Evolutionary conservation across 1,284 basidiomycete genomes (phyloP), one percentile per base, ranked within the genome.

Genomic region (Ustilago cynodontis): DNA sequence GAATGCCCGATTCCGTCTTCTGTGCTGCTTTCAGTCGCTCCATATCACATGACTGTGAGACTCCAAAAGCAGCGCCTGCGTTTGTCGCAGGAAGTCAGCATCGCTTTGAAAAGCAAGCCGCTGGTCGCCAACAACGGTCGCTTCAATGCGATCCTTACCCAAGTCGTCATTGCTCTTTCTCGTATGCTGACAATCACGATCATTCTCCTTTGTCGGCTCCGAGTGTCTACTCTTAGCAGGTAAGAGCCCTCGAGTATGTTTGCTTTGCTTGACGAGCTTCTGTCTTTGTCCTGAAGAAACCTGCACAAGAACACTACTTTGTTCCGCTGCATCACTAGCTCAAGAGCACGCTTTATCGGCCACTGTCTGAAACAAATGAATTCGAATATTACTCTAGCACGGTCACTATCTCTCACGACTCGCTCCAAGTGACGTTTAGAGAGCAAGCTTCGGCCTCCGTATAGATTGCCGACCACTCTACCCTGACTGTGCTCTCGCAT

Each of bases 341-440:
- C 14, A 9, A 5, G n/a, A 6, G 26, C 24, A 28, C 20, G 24
- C 47, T 26, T 13, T n/a, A 22, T 49, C 26, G 47, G 26, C 3
- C 47, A 49, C 47, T 20, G 47, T 14, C 47, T 28, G 47, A 28
- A 49, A 49, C 47, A 49, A 28, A 49, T 28, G 9, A 49, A 28
- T 8, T 14, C 47, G 26, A 16, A 11, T 49, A 28, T 37, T 10
- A 3, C n/a, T 20, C 8, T 20, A 14, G 41, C n/a, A n/a, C n/a
- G n/a, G n/a, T n/a, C n/a, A n/a, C n/a, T n/a, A n/a, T n/a, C n/a
- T n/a, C n/a, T n/a, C n/a, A n/a, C n/a, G n/a, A n/a, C n/a, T n/a
- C n/a, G n/a, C n/a, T n/a, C 35, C 31, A 33, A 7, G 16, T 39
- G 41, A 43, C 41, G 8, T 3, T 20, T 18, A 20, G n/a, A 43